Conservation (phyloP, 345 rosid species). For the Aethionema arabicum region DNA sequence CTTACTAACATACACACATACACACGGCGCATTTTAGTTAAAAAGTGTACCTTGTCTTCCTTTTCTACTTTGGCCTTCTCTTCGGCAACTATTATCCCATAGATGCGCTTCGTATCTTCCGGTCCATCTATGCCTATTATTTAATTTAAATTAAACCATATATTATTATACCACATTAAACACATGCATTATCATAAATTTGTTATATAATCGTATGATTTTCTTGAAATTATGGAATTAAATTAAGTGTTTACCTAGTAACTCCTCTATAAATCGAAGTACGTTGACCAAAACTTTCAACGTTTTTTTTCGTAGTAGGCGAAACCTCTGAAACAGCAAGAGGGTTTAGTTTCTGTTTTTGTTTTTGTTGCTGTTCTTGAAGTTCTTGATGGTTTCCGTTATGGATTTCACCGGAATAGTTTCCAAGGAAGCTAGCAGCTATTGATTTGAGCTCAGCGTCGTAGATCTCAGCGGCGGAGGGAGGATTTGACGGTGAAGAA, state of each 20-base stretch:
- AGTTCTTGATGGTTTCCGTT: slow-evolving; percentile 19
- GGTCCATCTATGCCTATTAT: slow-evolving; percentile 79
- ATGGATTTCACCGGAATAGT: slow-evolving; percentile 39
- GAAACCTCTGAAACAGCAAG: slow-evolving; percentile 30
- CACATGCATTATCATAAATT: slow-evolving; percentile 4
- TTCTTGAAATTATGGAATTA: background rate
- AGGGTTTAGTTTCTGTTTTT: slow-evolving; percentile 34
- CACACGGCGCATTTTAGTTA: slow-evolving; percentile 29
- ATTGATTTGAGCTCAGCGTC: slow-evolving; percentile 75
- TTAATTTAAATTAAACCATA: background rate
- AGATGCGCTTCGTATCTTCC: slow-evolving; percentile 95
- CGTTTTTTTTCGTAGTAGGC: slow-evolving; percentile 50
- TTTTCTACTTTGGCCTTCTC: slow-evolving; percentile 91
- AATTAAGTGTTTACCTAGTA: slow-evolving; percentile 54
- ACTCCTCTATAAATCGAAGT: slow-evolving; percentile 91
- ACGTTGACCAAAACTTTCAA: slow-evolving; percentile 82
- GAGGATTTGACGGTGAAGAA: slow-evolving; percentile 29
- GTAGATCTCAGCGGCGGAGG: slow-evolving; percentile 43
- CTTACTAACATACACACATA: background rate
- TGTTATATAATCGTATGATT: background rate
- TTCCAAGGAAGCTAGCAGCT: slow-evolving; percentile 74
- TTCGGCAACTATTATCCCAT: slow-evolving; percentile 92
- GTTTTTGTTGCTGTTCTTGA: slow-evolving; percentile 30
- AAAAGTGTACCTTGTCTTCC: slow-evolving; percentile 78
- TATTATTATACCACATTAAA: background rate